phyloP scores from a whole-genome alignment of 2,329 filamentous ascomycete species.

The Ophiognomonia clavigignenti-juglandacearum region DNA sequence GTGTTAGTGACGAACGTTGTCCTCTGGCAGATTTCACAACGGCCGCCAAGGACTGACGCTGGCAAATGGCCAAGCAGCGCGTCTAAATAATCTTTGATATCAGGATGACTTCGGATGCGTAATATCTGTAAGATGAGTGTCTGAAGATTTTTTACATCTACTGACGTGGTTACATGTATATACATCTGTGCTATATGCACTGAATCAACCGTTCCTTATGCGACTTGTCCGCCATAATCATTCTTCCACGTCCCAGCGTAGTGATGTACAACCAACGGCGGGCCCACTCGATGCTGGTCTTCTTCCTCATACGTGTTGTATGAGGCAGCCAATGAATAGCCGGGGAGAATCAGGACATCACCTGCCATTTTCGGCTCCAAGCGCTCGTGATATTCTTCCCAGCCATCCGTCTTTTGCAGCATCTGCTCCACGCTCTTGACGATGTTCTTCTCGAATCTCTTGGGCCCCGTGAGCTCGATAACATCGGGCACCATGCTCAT shows the following conservation, averaged over 20 bases:
- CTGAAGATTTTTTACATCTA: too few relatives aligned
- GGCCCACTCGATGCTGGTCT: background rate
- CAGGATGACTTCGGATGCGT: too few relatives aligned
- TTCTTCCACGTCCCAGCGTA: constrained; percentile 16
- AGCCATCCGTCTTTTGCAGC: background rate
- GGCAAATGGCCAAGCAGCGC: too few relatives aligned
- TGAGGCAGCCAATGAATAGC: background rate
- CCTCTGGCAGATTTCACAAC: too few relatives aligned
- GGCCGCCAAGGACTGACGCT: too few relatives aligned
- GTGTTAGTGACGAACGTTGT: too few relatives aligned
- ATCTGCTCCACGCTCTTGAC: constrained; percentile 5
- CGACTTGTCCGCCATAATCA: constrained; percentile 7
- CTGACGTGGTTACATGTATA: too few relatives aligned
- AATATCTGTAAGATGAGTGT: too few relatives aligned
- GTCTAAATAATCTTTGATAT: too few relatives aligned
- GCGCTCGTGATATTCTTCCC: background rate
- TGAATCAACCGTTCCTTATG: too few relatives aligned
- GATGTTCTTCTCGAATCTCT: constrained; percentile 14
- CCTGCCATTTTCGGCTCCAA: constrained; percentile 1
- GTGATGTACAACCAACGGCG: constrained; percentile 12
- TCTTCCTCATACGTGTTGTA: background rate
- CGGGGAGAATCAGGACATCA: constrained; percentile 2
- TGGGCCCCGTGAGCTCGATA: constrained; percentile 17
- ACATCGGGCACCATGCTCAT: constrained; percentile 16
- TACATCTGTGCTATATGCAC: too few relatives aligned